Percentiles rank a stretch among this genome's conserved stretches.
Conservation (phyloP, 208 protist genomes). For the Endotrypanum monterogeii region DNA sequence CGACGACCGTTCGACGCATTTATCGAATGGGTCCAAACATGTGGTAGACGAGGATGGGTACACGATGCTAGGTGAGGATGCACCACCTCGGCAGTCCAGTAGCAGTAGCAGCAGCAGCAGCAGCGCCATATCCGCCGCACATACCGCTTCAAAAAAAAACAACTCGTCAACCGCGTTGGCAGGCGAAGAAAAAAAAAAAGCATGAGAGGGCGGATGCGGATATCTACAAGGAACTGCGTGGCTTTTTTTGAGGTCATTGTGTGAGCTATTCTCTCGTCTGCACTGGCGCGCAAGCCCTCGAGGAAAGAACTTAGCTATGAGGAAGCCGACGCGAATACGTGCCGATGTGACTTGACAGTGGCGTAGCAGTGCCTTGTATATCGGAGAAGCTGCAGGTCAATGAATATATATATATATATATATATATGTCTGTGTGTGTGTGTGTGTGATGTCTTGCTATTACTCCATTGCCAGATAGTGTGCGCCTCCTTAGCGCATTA, state of each 20-base stretch:
- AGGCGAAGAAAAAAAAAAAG: background rate
- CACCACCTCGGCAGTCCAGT: background rate
- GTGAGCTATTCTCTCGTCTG: too few species aligned
- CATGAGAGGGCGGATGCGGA: slow-evolving; percentile 22
- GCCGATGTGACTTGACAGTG: background rate
- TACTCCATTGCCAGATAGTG: too few species aligned
- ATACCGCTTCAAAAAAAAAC: background rate
- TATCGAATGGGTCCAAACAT: background rate
- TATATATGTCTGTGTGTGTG: too few species aligned
- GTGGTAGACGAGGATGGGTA: slow-evolving; percentile 33
- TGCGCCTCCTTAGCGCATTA: too few species aligned
- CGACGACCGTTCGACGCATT: too few species aligned
- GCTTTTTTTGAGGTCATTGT: slow-evolving; percentile 21
- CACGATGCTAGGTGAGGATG: background rate
- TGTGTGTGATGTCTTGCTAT: too few species aligned
- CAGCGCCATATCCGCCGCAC: background rate
- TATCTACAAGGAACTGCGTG: slow-evolving; percentile 33
- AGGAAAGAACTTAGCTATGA: background rate
- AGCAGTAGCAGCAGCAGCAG: too few species aligned
- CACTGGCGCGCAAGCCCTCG: background rate
- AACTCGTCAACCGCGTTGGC: background rate
- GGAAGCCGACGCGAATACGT: background rate
- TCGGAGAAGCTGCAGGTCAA: background rate
- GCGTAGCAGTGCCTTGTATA: background rate
- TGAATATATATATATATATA: too few species aligned